A percentile compares a stretch with the other conserved stretches of the same genome.
Evolutionary conservation across 2,329 filamentous ascomycete genomes (phyloP).

Genomic region (Cryphonectria naterciae): DNA sequence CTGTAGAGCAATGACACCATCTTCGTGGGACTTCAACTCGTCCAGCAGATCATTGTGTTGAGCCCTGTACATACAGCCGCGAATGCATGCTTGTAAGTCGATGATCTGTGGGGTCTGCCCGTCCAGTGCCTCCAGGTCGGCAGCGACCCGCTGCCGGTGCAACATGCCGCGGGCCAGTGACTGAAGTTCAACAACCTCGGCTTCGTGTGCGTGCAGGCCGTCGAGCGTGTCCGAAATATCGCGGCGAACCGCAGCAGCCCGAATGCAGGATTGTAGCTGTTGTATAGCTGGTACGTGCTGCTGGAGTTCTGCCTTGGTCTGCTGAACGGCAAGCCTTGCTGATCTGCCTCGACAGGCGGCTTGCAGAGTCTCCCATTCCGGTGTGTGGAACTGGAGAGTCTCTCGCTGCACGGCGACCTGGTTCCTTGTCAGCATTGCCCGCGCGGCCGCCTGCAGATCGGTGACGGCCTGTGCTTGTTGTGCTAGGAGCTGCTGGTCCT

Average conservation of each 20-base stretch:
- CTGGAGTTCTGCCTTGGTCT: constrained; percentile 53
- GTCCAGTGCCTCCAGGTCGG: constrained; percentile 59
- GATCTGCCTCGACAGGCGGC: constrained; percentile 52
- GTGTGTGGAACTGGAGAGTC: constrained; percentile 53
- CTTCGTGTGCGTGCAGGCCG: constrained; percentile 50
- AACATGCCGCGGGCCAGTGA: constrained; percentile 65
- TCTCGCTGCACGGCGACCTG: constrained; percentile 56
- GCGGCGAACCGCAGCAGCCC: constrained; percentile 59
- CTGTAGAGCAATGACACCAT: constrained; percentile 73
- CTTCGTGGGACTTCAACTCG: constrained; percentile 69
- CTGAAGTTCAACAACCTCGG: constrained; percentile 58
- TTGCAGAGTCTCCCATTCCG: constrained; percentile 56
- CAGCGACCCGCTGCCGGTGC: constrained; percentile 53
- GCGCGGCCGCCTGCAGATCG: constrained; percentile 67
- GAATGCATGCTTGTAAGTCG: constrained; percentile 67
- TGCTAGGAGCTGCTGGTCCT: constrained; percentile 57
- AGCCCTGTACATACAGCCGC: constrained; percentile 68
- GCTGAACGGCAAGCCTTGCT: constrained; percentile 49
- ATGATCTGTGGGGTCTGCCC: constrained; percentile 60
- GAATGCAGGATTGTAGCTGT: constrained; percentile 55
- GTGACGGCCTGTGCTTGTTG: constrained; percentile 54
- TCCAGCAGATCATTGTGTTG: constrained; percentile 66
- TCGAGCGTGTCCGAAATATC: constrained; percentile 54
- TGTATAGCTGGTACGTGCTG: constrained; percentile 49
- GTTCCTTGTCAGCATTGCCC: constrained; percentile 63